Evolutionary conservation across 2,329 filamentous ascomycete species (phyloP).

Genomic region (Colletotrichum gloeosporioides): DNA sequence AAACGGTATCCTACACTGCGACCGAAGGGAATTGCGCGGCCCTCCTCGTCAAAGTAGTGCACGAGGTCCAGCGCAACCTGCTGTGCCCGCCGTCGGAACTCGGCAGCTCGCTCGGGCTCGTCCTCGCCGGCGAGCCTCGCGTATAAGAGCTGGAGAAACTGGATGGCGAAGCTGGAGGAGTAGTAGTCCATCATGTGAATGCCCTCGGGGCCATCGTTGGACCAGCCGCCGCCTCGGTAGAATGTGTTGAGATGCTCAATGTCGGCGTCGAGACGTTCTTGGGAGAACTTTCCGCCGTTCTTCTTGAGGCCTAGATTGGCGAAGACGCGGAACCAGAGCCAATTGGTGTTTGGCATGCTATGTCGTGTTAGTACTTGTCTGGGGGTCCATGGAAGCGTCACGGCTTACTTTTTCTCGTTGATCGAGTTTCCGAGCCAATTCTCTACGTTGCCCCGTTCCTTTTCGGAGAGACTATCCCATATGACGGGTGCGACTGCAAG

Average conservation of each 20-base stretch:
- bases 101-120: constrained; percentile 68
- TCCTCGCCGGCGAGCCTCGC: constrained; percentile 72
- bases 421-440: constrained; percentile 76
- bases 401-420: constrained; percentile 72
- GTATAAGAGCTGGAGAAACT: constrained; percentile 80
- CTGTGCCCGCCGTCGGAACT: constrained; percentile 73
- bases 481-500: constrained; percentile 71
- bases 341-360: constrained; percentile 73
- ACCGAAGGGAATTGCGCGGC: constrained; percentile 77
- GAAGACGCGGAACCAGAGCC: constrained; percentile 87
- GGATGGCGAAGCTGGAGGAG: constrained; percentile 82
- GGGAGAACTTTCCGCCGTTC: constrained; percentile 74
- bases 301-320: constrained; percentile 80
- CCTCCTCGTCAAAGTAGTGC: constrained; percentile 78
- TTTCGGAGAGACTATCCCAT: constrained; percentile 69
- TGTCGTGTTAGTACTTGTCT: neutral
- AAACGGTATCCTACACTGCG: constrained; percentile 83
- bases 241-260: constrained; percentile 82
- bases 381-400: neutral
- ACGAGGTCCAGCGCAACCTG: constrained; percentile 73
- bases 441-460: constrained; percentile 70
- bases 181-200: constrained; percentile 90
- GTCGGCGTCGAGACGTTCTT: constrained; percentile 73
- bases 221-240: constrained; percentile 83
- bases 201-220: constrained; percentile 78